phyloP scores from a whole-genome alignment of 2,329 filamentous ascomycete species.

The Lasiodiplodia theobromae region DNA sequence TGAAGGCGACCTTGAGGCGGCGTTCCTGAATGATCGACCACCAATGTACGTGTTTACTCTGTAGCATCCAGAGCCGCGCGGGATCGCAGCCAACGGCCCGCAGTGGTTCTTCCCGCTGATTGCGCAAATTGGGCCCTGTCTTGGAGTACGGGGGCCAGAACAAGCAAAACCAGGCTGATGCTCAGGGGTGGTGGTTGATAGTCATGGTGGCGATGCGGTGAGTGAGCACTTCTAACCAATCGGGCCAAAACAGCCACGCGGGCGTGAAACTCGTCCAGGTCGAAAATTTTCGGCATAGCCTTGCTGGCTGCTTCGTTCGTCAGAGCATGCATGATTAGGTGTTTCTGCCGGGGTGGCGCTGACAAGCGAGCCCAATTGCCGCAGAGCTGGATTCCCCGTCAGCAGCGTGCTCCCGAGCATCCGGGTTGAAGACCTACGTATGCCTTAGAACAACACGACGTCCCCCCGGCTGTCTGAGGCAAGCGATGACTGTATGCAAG shows the following conservation, averaged over 20 bases:
- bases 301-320: conserved; percentile 17
- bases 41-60: conserved; percentile 19
- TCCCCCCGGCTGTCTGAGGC: not conserved
- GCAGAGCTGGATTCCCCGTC: conserved; percentile 2
- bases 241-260: conserved; percentile 16
- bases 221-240: conserved; percentile 6
- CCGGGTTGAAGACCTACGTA: conserved; percentile 2
- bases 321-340: conserved; percentile 24
- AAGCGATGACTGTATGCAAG: not conserved
- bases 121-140: conserved; percentile 1
- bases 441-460: not conserved
- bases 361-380: conserved; percentile 20
- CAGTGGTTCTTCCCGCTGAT: conserved; percentile 13
- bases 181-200: conserved; percentile 21
- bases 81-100: conserved; percentile 15
- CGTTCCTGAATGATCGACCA: conserved; percentile 13
- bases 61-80: conserved; percentile 2
- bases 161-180: conserved; percentile 1
- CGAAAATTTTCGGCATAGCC: conserved; percentile 20
- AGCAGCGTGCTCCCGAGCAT: conserved; percentile 8
- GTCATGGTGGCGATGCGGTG: conserved; percentile 20
- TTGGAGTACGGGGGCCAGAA: not conserved
- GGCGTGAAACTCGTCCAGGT: conserved; percentile 16
- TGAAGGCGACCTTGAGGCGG: not conserved
- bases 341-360: not conserved